Conservation (phyloP, 2,329 filamentous ascomycete species). For the Pseudogymnoascus sp. region DNA sequence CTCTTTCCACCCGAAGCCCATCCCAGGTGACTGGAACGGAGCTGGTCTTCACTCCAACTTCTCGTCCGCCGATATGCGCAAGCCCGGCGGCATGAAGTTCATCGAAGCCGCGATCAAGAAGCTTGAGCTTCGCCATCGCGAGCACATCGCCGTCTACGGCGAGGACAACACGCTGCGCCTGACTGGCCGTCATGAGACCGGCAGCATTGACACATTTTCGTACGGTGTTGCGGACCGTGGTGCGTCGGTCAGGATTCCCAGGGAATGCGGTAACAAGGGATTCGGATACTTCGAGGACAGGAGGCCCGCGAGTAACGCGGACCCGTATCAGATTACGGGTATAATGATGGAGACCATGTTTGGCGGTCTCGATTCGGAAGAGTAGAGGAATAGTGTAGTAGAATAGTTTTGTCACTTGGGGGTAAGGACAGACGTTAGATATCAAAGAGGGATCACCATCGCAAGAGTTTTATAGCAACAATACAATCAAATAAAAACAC, state of each 20-base stretch:
- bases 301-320: slow-evolving; percentile 74
- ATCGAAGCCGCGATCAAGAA: slow-evolving; percentile 85
- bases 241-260: slow-evolving; percentile 85
- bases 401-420: slow-evolving; percentile 5
- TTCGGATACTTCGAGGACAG: slow-evolving; percentile 92
- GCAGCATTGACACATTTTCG: slow-evolving; percentile 83
- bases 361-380: slow-evolving; percentile 5
- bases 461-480: slow-evolving; percentile 5
- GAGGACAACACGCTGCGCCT: slow-evolving; percentile 93
- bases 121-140: slow-evolving; percentile 65
- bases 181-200: slow-evolving; percentile 90
- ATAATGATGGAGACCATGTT: slow-evolving; percentile 29
- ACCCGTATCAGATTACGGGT: slow-evolving; percentile 63
- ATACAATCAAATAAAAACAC: slow-evolving; percentile 6
- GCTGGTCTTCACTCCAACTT: slow-evolving; percentile 92
- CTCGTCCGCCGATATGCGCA: slow-evolving; percentile 79
- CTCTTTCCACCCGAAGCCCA: slow-evolving; percentile 91
- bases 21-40: slow-evolving; percentile 94
- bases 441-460: neutral
- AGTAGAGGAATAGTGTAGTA: slow-evolving; percentile 1
- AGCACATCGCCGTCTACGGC: slow-evolving; percentile 90
- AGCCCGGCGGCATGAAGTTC: slow-evolving; percentile 87
- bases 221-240: slow-evolving; percentile 96
- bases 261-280: slow-evolving; percentile 74
- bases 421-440: slow-evolving; percentile 5